phyloP scores from a whole-genome alignment of 75 land plant genomes.

The Picea glauca region DNA sequence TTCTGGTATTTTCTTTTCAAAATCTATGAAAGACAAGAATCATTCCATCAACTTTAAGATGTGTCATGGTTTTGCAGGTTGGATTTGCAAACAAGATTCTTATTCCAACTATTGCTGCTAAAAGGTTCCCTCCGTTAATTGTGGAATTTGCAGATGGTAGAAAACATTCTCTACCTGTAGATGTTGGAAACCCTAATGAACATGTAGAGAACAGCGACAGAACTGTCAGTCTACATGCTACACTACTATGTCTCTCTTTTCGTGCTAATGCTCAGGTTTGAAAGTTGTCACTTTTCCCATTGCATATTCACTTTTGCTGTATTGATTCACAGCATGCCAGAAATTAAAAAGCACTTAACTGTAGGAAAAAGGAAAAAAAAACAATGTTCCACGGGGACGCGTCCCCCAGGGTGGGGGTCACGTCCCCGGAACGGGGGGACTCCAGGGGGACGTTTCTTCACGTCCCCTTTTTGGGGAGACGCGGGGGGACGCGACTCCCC shows the following conservation, averaged over 20 bases:
- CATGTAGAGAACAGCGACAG: not conserved
- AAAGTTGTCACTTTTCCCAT: not conserved
- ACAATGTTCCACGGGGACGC: too few relatives aligned
- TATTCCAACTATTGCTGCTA: slow-evolving; percentile 55
- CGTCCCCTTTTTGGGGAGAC: too few relatives aligned
- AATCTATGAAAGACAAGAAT: too few relatives aligned
- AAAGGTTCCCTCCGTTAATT: slow-evolving; percentile 55
- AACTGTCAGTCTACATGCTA: slow-evolving; percentile 18
- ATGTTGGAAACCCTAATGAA: slow-evolving; percentile 7
- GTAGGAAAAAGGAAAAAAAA: too few relatives aligned
- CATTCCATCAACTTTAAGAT: too few relatives aligned
- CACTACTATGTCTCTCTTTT: slow-evolving; percentile 62
- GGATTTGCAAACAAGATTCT: slow-evolving; percentile 48
- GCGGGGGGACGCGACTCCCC: too few relatives aligned
- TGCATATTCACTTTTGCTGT: not conserved
- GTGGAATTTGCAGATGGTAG: slow-evolving; percentile 45
- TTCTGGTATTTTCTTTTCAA: too few relatives aligned
- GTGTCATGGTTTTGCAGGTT: slow-evolving; percentile 30
- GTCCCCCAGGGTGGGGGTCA: too few relatives aligned
- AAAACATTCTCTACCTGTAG: slow-evolving; percentile 32
- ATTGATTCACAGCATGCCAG: too few relatives aligned
- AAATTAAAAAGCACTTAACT: too few relatives aligned
- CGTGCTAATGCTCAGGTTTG: slow-evolving; percentile 66
- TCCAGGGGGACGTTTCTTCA: too few relatives aligned
- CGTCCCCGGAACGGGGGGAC: too few relatives aligned